Evolutionary conservation across 2,329 filamentous ascomycete genomes (phyloP), one percentile per base, ranked within the genome.

Genomic region (Trichophaea hybrida): DNA sequence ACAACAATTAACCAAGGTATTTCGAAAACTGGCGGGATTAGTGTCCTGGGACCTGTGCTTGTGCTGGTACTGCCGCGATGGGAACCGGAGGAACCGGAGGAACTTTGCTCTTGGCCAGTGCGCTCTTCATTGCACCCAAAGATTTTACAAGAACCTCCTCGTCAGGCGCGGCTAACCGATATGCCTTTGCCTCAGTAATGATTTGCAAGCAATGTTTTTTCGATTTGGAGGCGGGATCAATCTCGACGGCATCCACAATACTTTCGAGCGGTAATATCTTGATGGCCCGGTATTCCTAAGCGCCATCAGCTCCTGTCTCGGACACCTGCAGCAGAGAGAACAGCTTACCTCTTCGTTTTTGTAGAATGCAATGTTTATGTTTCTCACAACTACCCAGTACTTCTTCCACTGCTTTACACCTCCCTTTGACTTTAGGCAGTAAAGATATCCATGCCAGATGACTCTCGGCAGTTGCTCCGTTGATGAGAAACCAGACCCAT

Each of bases 401-500:
- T 88, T 85, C 76, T 95, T 96, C 93, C 93, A 98, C 69, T 94
- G 86, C 51, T 86, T 83, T 58, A 98, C 81, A 6, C 89, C 88
- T 24, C 84, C 79, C 69, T 88, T 90, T 63, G 84, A 86, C 68
- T 87, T 88, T 59, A 96, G 79, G 63, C 88, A 82, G 72, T 87
- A 86, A 35, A 97, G 80, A 78, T 88, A 90, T 55, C 91, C 90
- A 70, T 97, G 89, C 79, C 87, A 95, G 49, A 97, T 80, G n/a
- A 97, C 85, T 32, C 90, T 80, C 1, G 81, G 83, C 57, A 78
- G 76, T 12, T 55, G 69, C 62, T 51, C 69, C 64, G 56, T 65
- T 46, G 54, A 64, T 57, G 46, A 72, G 62, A 49, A 69, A 68
- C 61, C 69, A 46, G 55, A 69, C 64, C 49, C 69, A 66, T 59